These are phyloP conservation scores for Pseudogymnoascus sp. DNA, from an alignment of 2,329 filamentous ascomycete genomes.

Conservation along the genomic window DNA sequence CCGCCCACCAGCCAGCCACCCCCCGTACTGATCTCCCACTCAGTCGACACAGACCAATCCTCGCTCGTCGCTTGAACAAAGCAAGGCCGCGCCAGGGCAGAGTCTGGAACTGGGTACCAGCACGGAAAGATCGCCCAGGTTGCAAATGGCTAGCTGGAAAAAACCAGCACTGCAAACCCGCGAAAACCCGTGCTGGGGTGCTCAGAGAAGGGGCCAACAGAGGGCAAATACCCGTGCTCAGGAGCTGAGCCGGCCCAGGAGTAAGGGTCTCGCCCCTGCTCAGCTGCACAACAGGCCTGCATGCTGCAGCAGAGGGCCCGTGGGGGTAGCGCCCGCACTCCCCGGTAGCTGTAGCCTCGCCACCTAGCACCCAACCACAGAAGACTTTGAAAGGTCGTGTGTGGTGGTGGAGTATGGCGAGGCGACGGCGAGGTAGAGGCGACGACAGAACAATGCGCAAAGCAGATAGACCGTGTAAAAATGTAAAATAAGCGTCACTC, in stretches of 20 bases:
- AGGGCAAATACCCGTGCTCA: background rate
- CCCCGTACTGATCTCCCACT: background rate
- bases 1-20: background rate
- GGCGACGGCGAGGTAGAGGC: background rate
- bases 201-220: background rate
- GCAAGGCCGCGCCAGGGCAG: background rate
- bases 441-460: background rate
- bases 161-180: background rate
- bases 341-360: background rate
- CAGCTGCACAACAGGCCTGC: background rate
- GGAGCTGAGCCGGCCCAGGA: background rate
- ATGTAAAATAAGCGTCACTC: conserved; percentile 8
- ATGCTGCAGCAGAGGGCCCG: background rate
- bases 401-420: background rate
- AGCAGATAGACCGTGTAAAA: background rate
- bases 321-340: background rate
- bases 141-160: background rate
- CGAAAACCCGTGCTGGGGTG: background rate
- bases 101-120: background rate
- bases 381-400: background rate
- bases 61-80: background rate
- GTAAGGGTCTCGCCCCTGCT: background rate
- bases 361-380: background rate
- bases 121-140: background rate
- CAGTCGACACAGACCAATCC: background rate